A percentile compares a stretch with the other conserved stretches of the same genome.
Conservation (phyloP, 192 early-diverging fungal genomes). For the Coemansia erecta region DNA sequence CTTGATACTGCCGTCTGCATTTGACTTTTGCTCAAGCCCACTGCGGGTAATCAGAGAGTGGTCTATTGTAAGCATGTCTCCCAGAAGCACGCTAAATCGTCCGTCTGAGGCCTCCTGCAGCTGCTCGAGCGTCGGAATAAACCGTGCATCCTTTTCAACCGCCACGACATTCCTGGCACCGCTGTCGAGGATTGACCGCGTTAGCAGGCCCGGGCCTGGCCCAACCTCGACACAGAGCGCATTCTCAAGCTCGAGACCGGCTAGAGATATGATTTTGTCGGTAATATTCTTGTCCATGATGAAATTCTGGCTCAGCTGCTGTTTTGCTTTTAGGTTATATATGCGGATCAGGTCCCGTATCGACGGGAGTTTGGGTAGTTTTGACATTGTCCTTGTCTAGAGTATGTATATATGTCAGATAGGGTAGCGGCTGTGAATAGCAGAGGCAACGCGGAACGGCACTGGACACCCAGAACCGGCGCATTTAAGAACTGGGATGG, state of each 20-base stretch:
- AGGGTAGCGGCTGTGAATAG: too few relatives aligned
- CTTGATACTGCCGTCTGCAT: constrained; percentile 11
- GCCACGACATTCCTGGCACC: constrained; percentile 64
- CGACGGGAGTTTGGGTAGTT: constrained; percentile 62
- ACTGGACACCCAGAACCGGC: too few relatives aligned
- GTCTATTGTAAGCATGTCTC: constrained; percentile 63
- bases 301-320: constrained; percentile 80
- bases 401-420: too few relatives aligned
- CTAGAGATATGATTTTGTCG: constrained; percentile 65
- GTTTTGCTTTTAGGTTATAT: constrained; percentile 69
- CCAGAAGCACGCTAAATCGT: constrained; percentile 58
- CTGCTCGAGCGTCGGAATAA: constrained; percentile 69
- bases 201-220: constrained; percentile 74
- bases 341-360: constrained; percentile 71
- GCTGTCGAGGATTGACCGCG: constrained; percentile 71
- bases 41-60: constrained; percentile 55
- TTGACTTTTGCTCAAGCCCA: constrained; percentile 17
- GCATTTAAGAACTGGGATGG: too few relatives aligned
- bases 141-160: constrained; percentile 72
- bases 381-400: constrained; percentile 17
- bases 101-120: constrained; percentile 65
- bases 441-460: too few relatives aligned
- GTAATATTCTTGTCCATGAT: constrained; percentile 82
- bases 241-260: constrained; percentile 57
- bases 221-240: constrained; percentile 75